Conservation (phyloP, 345 rosid species). For the Eucalyptus camaldulensis region DNA sequence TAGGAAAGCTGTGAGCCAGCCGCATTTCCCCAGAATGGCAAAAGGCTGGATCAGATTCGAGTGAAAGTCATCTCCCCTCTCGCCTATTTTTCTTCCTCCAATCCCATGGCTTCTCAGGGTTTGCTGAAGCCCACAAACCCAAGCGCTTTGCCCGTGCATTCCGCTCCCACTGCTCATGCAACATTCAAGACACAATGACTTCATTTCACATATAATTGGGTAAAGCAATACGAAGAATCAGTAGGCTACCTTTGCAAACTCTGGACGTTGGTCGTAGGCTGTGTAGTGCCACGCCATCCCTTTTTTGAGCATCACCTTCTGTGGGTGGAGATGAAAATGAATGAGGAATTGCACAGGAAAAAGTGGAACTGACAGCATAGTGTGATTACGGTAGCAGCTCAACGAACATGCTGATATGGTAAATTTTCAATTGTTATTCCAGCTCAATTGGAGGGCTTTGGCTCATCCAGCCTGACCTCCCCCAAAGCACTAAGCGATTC, state of each 20-base stretch:
- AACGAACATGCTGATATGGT: neutral
- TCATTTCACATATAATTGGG: neutral
- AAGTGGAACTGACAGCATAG: neutral
- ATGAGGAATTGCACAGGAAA: neutral
- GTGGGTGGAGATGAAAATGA: neutral
- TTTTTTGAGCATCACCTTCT: conserved; percentile 79
- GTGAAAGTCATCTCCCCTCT: neutral
- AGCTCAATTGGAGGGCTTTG: neutral
- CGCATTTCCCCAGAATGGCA: neutral
- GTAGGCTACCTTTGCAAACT: conserved; percentile 36
- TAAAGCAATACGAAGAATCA: neutral
- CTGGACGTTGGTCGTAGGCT: conserved; percentile 41
- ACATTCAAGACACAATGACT: neutral
- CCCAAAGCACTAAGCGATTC: neutral
- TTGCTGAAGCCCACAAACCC: conserved; percentile 71
- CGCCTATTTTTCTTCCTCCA: conserved; percentile 66
- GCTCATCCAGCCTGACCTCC: neutral
- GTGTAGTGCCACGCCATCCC: conserved; percentile 79
- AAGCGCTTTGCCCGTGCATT: conserved; percentile 53
- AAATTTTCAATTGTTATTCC: neutral
- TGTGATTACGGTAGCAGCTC: neutral
- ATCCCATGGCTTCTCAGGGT: conserved; percentile 85
- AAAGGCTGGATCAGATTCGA: neutral
- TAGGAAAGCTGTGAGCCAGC: neutral
- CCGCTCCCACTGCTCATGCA: conserved; percentile 57